Evolutionary conservation across 148 eudicot genomes (phyloP).

Genomic region (Vaccinium myrtillus): DNA sequence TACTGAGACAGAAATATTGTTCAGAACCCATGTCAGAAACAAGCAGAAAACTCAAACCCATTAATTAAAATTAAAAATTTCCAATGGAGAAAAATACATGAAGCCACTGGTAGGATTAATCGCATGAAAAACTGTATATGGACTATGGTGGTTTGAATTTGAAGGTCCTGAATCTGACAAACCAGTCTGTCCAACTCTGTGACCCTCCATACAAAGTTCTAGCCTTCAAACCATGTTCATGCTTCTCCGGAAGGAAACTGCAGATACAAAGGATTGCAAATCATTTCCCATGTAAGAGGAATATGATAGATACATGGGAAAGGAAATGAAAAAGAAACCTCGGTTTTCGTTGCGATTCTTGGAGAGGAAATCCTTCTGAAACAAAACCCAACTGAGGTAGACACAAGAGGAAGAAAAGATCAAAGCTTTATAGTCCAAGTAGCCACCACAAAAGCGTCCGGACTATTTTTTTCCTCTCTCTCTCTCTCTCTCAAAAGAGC

Average conservation of each 20-base stretch:
- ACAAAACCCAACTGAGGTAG: slow-evolving; percentile 12
- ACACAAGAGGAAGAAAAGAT: slow-evolving; percentile 15
- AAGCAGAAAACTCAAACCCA: not conserved
- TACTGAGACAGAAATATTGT: slow-evolving; percentile 35
- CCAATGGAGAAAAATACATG: slow-evolving; percentile 43
- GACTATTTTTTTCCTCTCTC: not conserved
- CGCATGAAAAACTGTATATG: slow-evolving; percentile 54
- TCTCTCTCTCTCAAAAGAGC: not conserved
- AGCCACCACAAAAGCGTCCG: slow-evolving; percentile 13
- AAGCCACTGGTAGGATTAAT: slow-evolving; percentile 44
- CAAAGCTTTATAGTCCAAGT: slow-evolving; percentile 26
- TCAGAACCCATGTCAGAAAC: not conserved
- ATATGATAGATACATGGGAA: not conserved
- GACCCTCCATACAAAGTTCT: slow-evolving; percentile 71
- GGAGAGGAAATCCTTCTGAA: not conserved
- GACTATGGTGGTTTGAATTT: slow-evolving; percentile 55
- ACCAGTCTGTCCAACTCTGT: slow-evolving; percentile 48
- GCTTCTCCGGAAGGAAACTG: not conserved
- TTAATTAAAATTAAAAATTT: not conserved
- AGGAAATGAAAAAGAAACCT: not conserved
- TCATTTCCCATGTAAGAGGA: not conserved
- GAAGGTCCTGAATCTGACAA: slow-evolving; percentile 38
- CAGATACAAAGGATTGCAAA: not conserved
- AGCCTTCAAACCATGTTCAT: slow-evolving; percentile 34
- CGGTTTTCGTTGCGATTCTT: not conserved